Base-by-base conservation (phyloP, 2,329 filamentous ascomycete species). In the Tolypocladium cylindrosporum region DNA sequence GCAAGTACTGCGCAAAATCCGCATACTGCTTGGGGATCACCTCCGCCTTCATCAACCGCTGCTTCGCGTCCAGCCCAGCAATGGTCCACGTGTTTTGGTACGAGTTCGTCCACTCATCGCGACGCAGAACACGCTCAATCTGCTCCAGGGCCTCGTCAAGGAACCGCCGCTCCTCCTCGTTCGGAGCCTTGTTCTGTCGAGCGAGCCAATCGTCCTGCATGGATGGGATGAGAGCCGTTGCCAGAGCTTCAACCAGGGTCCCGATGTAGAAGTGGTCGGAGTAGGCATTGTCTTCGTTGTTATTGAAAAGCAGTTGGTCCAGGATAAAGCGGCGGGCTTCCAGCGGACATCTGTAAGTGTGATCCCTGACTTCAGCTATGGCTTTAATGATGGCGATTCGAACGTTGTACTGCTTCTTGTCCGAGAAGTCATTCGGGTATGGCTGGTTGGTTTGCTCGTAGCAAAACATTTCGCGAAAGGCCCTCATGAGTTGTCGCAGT, bases 211-310 rank as follows among this genome's bases (percentile, higher is more conserved):
- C 74, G 40, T 77, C 73, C 65, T 74, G 68, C 59, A 77, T 73
- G 45, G 72, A 70, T 0, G 79, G 78, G 54, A 87, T 77, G 34
- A 86, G 74, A n/a, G 81, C 84, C 0, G 77, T 79, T 1, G 84
- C 79, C 34, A 87, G 71, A 0, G 81, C 79, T 48, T 79, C 76
- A 10, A 99, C 88, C 31, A 99, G 79, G 27, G 82, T 88, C 9
- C 91, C 86, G 57, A 99, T 84, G 68, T 97, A 99, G 66, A 90
- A 86, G 61, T 92, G 88, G 67, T 99, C 95, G 6, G 92, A 96
- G 68, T 85, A 95, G 55, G 87, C 74, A 65, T 99, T 99, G 60
- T 89, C 88, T 2, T 89, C 87, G 68, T 99, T 99, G 73, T 99
- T 92, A 68, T 99, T 99, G 75, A 91, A 93, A 54, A 89, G 87